A percentile compares a stretch with the other conserved stretches of the same genome.
Evolutionary conservation across 257 asterid genomes (phyloP).

Genomic region (Primulina eburnea): DNA sequence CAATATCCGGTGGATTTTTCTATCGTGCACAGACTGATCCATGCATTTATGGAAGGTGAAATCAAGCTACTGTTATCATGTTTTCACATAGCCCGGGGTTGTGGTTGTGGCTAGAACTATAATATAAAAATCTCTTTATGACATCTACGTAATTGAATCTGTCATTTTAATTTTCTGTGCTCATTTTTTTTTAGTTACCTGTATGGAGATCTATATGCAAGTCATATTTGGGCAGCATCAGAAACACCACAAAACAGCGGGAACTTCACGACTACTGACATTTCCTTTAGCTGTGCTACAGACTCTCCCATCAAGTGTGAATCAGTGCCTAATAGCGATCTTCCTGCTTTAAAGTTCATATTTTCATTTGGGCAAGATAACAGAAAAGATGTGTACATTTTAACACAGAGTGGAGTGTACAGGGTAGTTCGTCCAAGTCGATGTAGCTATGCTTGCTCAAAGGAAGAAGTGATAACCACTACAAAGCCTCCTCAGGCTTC

Average conservation of each 20-base stretch:
- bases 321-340: conserved; percentile 55
- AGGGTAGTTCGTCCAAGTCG: conserved; percentile 88
- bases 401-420: conserved; percentile 73
- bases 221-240: conserved; percentile 71
- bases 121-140: background rate
- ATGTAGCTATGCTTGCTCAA: conserved; percentile 74
- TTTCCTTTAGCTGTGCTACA: conserved; percentile 68
- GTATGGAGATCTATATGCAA: conserved; percentile 79
- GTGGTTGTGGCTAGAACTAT: background rate
- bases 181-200: conserved; percentile 58
- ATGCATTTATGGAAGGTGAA: conserved; percentile 87
- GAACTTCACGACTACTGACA: conserved; percentile 54
- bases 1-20: conserved; percentile 78
- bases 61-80: background rate
- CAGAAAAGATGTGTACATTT: conserved; percentile 55
- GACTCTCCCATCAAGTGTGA: conserved; percentile 78
- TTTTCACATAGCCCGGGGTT: conserved; percentile 1
- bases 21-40: conserved; percentile 85
- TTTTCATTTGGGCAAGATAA: conserved; percentile 87
- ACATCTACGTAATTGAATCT: background rate
- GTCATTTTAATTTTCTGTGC: background rate
- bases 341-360: conserved; percentile 68
- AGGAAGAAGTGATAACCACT: conserved; percentile 59
- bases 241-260: conserved; percentile 77
- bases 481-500: conserved; percentile 34